Percentiles rank a stretch among this genome's conserved stretches.
Evolutionary conservation across 768 basidiomycete genomes (phyloP).

Genomic region (Lanmaoa rubissima): DNA sequence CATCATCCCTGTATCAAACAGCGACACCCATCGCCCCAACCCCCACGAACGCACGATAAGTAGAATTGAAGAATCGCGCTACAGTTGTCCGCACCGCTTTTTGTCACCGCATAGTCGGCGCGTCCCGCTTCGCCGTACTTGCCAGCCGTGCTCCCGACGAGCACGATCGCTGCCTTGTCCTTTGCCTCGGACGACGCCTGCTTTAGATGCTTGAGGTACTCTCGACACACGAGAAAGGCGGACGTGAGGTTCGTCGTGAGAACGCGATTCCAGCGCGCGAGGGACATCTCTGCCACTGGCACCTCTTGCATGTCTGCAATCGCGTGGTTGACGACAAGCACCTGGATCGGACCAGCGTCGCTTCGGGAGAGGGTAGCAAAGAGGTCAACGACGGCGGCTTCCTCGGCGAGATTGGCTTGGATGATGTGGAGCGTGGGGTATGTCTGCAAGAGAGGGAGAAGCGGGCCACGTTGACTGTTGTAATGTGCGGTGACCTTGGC

Average conservation of each 20-base stretch:
- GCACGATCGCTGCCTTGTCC: constrained; percentile 54
- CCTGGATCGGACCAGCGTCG: constrained; percentile 45
- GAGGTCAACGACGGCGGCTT: constrained; percentile 47
- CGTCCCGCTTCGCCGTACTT: constrained; percentile 67
- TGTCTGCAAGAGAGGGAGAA: constrained; percentile 40
- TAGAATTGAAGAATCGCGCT: not conserved
- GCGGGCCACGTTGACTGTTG: constrained; percentile 46
- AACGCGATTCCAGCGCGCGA: constrained; percentile 60
- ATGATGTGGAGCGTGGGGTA: constrained; percentile 35
- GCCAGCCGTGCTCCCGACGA: constrained; percentile 69
- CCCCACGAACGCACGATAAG: not conserved
- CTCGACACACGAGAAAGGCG: constrained; percentile 59
- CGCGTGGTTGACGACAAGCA: constrained; percentile 63
- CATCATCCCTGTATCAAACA: constrained; percentile 53
- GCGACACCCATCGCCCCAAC: not conserved
- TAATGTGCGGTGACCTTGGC: constrained; percentile 74
- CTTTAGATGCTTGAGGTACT: constrained; percentile 51
- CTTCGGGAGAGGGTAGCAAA: constrained; percentile 39
- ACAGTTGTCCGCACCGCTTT: constrained; percentile 50
- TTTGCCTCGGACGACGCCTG: constrained; percentile 37
- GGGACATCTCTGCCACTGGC: constrained; percentile 54
- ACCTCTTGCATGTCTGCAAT: constrained; percentile 41
- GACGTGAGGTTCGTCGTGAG: constrained; percentile 61
- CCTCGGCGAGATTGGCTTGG: constrained; percentile 55
- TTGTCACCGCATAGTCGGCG: constrained; percentile 61